Percentiles rank a stretch among this genome's conserved stretches.
phyloP scores from a whole-genome alignment of 2,329 filamentous ascomycete species.

The Aureobasidium namibiae region DNA sequence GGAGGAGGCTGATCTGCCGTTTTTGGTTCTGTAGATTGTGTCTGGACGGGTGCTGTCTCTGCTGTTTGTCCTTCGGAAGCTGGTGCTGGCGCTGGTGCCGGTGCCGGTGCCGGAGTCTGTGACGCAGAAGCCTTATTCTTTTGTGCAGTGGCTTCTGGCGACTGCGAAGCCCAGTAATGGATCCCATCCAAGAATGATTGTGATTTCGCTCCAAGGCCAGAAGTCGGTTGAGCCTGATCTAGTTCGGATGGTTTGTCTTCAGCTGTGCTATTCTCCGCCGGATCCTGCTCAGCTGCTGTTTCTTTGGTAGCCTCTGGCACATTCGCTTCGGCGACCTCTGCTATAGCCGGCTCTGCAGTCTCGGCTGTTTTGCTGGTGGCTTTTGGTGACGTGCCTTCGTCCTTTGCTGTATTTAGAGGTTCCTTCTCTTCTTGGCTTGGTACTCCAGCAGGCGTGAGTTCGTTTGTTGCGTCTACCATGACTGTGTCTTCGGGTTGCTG shows the following conservation, averaged over 20 bases:
- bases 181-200: slow-evolving; percentile 31
- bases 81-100: too few relatives aligned
- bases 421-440: neutral
- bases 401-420: neutral
- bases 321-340: neutral
- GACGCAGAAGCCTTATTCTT: slow-evolving; percentile 10
- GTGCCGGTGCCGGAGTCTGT: neutral
- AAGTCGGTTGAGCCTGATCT: neutral
- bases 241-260: neutral
- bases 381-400: neutral
- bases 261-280: neutral
- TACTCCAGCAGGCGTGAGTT: neutral
- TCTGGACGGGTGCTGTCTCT: slow-evolving; percentile 11
- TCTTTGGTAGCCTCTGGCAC: neutral
- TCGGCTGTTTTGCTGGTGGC: neutral
- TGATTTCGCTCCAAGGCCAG: slow-evolving; percentile 22
- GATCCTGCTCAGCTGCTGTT: neutral
- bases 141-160: slow-evolving; percentile 3
- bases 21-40: slow-evolving; percentile 9
- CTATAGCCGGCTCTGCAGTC: neutral
- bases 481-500: neutral
- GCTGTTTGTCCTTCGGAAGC: neutral
- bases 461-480: neutral
- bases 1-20: neutral
- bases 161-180: slow-evolving; percentile 27